Evolutionary conservation across 148 eudicot genomes (phyloP).

Genomic region (Rhododendron simsii): DNA sequence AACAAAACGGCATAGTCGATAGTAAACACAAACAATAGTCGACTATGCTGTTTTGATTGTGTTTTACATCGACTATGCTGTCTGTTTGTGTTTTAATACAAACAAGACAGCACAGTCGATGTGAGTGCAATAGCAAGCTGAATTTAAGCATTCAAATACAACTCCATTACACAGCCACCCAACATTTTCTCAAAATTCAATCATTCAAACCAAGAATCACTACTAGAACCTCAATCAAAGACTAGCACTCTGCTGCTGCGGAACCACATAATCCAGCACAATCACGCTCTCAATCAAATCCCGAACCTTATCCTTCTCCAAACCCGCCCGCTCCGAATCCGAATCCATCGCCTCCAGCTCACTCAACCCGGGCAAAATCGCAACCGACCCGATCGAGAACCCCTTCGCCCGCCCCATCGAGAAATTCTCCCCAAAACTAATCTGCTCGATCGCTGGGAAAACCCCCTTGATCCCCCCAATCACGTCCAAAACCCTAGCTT

Average conservation of each 20-base stretch:
- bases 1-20: too few relatives aligned
- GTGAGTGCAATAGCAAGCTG: not conserved
- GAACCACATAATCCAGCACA: slow-evolving; percentile 66
- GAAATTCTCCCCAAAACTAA: slow-evolving; percentile 74
- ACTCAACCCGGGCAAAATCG: slow-evolving; percentile 40
- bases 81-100: too few relatives aligned
- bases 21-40: too few relatives aligned
- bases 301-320: slow-evolving; percentile 66
- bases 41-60: too few relatives aligned
- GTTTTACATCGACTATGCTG: too few relatives aligned
- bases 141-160: not conserved
- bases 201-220: not conserved
- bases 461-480: slow-evolving; percentile 55
- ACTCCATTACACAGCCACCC: not conserved
- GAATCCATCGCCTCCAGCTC: slow-evolving; percentile 55
- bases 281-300: slow-evolving; percentile 53
- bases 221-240: not conserved
- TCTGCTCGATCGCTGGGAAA: slow-evolving; percentile 33
- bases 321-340: slow-evolving; percentile 27
- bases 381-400: slow-evolving; percentile 64
- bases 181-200: not conserved
- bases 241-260: slow-evolving; percentile 20
- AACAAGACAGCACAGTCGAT: not conserved
- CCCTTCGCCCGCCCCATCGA: slow-evolving; percentile 86
- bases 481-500: slow-evolving; percentile 37